Base-by-base conservation (phyloP, 345 rosid genomes). In the Citrus maxima region DNA sequence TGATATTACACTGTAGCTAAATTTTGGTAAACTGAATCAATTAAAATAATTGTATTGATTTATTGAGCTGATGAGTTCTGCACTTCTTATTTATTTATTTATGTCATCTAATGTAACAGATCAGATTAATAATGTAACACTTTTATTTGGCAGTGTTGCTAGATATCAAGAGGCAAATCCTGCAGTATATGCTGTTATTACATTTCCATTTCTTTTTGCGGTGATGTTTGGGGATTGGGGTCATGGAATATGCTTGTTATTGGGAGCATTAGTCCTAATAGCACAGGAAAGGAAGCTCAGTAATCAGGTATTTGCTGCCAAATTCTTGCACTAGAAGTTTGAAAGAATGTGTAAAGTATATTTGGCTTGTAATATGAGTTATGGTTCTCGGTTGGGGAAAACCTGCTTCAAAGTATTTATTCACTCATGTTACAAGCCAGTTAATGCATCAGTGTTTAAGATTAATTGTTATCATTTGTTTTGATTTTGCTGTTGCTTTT, bases 221-320 rank as follows among this genome's bases (percentile, higher is more conserved):
- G 98, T 91, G 80, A 95, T 95, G 99, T 95, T 95, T 88, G 99
- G 99, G 70, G 99, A 95, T 82, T 95, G 99, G 99, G 99, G 99
- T 79, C 99, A 95, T 80, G 98, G 98, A 80, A 85, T 95, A 84
- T 95, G 98, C 88, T 90, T 95, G 90, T 88, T 95, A 82, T 82
- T 95, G 80, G 98, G 95, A 80, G 96, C 99, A 66, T 81, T 95
- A 82, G 82, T 92, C 79, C 99, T 95, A 77, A 88, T 95, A 78
- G 95, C 94, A 83, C 89, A 80, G 80, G 99, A 93, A 89, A 90
- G 90, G 77, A 91, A 89, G 84, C 88, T 92, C 76, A 81, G 91
- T 80, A 74, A 80, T 78, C 92, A 93, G 99, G 99, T 91, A 88
- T 69, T 67, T 51, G 16, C 58, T 30, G 49, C 66, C 70, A 65